Base-by-base conservation (phyloP, 2,329 filamentous ascomycete species). In the Septoria petroselini region DNA sequence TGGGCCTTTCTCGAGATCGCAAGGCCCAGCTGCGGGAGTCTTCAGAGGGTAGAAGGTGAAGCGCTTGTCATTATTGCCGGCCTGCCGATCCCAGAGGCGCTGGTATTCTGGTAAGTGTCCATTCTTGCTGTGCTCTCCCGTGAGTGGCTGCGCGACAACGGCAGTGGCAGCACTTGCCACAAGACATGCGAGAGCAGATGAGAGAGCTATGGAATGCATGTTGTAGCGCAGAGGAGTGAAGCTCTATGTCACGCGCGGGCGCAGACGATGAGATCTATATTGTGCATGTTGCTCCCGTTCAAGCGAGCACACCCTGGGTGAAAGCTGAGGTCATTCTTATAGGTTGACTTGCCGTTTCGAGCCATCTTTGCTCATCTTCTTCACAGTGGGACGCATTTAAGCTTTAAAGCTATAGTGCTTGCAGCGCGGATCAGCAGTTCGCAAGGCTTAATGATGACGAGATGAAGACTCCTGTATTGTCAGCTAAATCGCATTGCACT, bases 1-100 rank as follows among this genome's bases (percentile, higher is more conserved):
- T n/a, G 54, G 56, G 8, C 54, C 56, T n/a, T 41, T 30, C 11
- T 25, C 50, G 17, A 58, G 47, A 39, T 58, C 56, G 41, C 56
- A 58, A 30, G 56, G 54, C 9, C 56, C 54, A 9, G 56, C 43
- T 12, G 48, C 17, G 7, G 48, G 45, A 17, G 51, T 58, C 4
- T 43, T 39, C 15, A 58, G 38, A 9, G 46, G 29, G 43, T 48
- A 58, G 42, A 57, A 54, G 11, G 51, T 54, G 46, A 58, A 58
- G 15, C 53, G 47, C 18, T 33, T 40, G 12, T 12, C 14, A 33
- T 33, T 15, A 12, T 34, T 30, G 18, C 34, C 21, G 18, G 49
- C 41, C 35, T 48, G 47, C 33, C 30, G 33, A 19, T 18, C 31
- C 14, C 19, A 34, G n/a, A 37, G 30, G 4, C 30, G 30, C 14